Evolutionary conservation across 192 early-diverging fungal genomes (phyloP).

Genomic region (Coemansia sp.): DNA sequence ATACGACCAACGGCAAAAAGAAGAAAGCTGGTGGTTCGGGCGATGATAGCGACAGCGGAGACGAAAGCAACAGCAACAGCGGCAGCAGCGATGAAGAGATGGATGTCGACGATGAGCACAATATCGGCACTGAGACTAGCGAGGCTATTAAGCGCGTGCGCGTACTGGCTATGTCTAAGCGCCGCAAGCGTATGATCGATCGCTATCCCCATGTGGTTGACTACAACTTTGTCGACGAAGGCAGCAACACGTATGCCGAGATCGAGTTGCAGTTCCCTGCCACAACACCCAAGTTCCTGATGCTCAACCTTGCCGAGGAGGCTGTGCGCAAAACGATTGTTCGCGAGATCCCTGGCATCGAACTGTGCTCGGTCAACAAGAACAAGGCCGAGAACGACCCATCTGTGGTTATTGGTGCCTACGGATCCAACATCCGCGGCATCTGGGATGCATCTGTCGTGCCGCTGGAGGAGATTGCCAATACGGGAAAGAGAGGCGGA

Average conservation of each 20-base stretch:
- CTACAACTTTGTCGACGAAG: conserved; percentile 50
- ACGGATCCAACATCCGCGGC: conserved; percentile 88
- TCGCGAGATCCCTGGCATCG: conserved; percentile 84
- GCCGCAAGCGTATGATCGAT: conserved; percentile 55
- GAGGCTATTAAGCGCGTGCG: conserved; percentile 36
- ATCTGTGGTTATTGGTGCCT: conserved; percentile 73
- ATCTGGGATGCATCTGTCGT: conserved; percentile 75
- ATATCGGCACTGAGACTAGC: conserved; percentile 44
- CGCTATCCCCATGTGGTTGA: conserved; percentile 65
- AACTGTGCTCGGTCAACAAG: conserved; percentile 74
- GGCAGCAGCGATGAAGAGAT: conserved; percentile 31
- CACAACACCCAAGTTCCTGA: conserved; percentile 88
- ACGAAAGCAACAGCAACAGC: conserved; percentile 21
- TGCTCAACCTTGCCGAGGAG: conserved; percentile 84
- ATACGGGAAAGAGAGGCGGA: conserved; percentile 16
- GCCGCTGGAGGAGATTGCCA: conserved; percentile 38
- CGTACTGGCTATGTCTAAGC: conserved; percentile 20
- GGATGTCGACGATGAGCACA: conserved; percentile 51
- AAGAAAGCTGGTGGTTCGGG: neutral
- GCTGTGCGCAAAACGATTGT: conserved; percentile 74
- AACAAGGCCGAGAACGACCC: conserved; percentile 80
- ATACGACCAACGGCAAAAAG: neutral
- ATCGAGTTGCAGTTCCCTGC: conserved; percentile 85
- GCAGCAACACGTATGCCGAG: conserved; percentile 30
- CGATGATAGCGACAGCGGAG: conserved; percentile 17